Base-by-base conservation (phyloP, 257 asterid genomes). In the Solanum virginianum region DNA sequence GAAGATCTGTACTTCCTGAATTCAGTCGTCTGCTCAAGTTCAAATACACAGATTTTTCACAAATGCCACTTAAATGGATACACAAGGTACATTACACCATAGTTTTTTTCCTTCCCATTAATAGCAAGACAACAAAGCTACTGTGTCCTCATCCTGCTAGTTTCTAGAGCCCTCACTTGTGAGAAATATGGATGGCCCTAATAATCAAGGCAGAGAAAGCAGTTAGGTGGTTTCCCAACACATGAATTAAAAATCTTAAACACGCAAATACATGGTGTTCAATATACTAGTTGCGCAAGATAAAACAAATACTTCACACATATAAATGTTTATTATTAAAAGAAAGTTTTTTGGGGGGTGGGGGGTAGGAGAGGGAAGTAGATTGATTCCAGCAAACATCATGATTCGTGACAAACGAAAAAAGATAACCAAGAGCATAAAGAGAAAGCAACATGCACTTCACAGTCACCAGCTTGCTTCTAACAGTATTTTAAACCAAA, bases 161-260 rank as follows among this genome's bases (percentile, higher is more conserved):
- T 82, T 82, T 82, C 85, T n/a, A 77, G 77, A 53, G 81, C 81
- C 86, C 41, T 83, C 85, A 83, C 69, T 83, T 68, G 86, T 56
- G 59, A 71, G 81, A 83, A 83, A 20, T 83, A 83, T 17, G 86
- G 70, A 59, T 83, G 86, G 63, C 45, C 81, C 86, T 83, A 83
- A 49, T 13, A 83, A 39, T 45, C 49, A 83, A 24, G 26, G 26
- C 26, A 63, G 54, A 32, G 49, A 62, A 82, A 82, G 18, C 3
- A 45, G 79, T 82, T 16, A 26, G 26, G 9, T 51, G 63, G 82
- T 26, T 77, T 47, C 82, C 20, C 55, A 17, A 41, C 53, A 17
- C 16, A 69, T 36, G 49, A 20, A 69, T 69, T 36, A 39, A 39
- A 69, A 9, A 32, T 36, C 51, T 36, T 8, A 9, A 20, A 69